Conservation (phyloP, 495 filamentous ascomycete species). For the Niebla homalea region DNA sequence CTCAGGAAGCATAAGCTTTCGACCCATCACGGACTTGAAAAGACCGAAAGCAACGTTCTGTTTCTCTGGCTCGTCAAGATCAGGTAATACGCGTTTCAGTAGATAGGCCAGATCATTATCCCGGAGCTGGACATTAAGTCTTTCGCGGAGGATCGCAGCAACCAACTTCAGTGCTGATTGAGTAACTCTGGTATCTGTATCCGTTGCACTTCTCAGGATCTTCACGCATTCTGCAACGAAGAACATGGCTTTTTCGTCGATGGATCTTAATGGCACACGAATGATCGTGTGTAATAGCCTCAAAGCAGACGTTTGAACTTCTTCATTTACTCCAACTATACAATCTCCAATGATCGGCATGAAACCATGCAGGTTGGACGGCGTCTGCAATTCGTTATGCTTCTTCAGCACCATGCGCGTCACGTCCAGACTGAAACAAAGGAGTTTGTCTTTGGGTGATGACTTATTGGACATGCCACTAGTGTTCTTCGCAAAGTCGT, state of each 20-base stretch:
- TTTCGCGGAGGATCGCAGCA: slow-evolving; percentile 70
- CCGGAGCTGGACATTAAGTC: slow-evolving; percentile 57
- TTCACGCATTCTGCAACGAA: slow-evolving; percentile 77
- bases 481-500: too few relatives aligned
- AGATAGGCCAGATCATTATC: slow-evolving; percentile 74
- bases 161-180: slow-evolving; percentile 82
- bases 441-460: slow-evolving; percentile 69
- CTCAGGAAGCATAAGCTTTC: slow-evolving; percentile 71
- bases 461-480: slow-evolving; percentile 33
- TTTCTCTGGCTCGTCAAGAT: slow-evolving; percentile 81
- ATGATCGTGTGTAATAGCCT: slow-evolving; percentile 72
- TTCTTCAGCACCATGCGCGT: slow-evolving; percentile 70
- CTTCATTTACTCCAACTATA: slow-evolving; percentile 68
- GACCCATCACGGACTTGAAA: slow-evolving; percentile 66
- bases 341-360: slow-evolving; percentile 80
- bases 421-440: slow-evolving; percentile 75
- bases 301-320: slow-evolving; percentile 75
- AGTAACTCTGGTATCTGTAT: slow-evolving; percentile 64
- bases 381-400: slow-evolving; percentile 61
- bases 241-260: slow-evolving; percentile 54
- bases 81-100: slow-evolving; percentile 69
- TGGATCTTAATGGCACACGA: slow-evolving; percentile 62
- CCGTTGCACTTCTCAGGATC: slow-evolving; percentile 60
- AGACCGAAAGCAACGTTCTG: slow-evolving; percentile 92
- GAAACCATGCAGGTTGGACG: slow-evolving; percentile 68